Base-by-base conservation (phyloP, 176 grass and related monocot species). In the Ampelocalamus luodianensis region DNA sequence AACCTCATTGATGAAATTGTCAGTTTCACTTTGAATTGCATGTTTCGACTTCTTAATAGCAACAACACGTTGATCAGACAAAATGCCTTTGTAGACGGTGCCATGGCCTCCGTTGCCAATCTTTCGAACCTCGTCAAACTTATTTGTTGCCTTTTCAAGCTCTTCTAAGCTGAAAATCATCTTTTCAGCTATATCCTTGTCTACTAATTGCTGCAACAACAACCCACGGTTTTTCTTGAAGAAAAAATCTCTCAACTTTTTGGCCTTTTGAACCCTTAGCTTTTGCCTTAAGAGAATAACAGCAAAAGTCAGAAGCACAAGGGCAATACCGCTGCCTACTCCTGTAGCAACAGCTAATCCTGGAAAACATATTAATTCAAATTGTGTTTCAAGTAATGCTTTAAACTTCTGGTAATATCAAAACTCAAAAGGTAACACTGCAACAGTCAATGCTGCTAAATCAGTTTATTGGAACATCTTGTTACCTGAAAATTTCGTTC, bases 131-230 rank as follows among this genome's bases (percentile, higher is more conserved):
- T 23, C 69, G 1, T 73, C 1, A 0, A 83, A 83, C 15, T 32
- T 38, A 73, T 63, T 73, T 49, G 81, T 83, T 63, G 81, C 81
- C 26, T 72, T 82, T 23, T 83, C 40, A 5, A 73, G 68, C 55
- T 83, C 80, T 62, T 83, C 68, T 48, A 83, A 38, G 55, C 54
- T 63, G 40, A 83, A 83, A 17, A 73, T 83, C 69, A 73, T 83
- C 38, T 60, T 83, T 83, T 73, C 81, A 23, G 69, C 68, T 37
- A 73, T 76, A n/a, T 74, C 85, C 15, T 87, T 87, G 59, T 87
- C 60, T 11, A 87, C 85, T 17, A 87, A 22, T 60, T 81, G 29
- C 20, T 80, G 15, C 56, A 87, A 24, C 45, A 87, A 74, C 66
- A 74, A 80, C 44, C 77, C 85, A 55, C 48, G 68, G 56, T 87